Conservation (phyloP, 2,329 filamentous ascomycete species). For the Xylariaceae sp. region DNA sequence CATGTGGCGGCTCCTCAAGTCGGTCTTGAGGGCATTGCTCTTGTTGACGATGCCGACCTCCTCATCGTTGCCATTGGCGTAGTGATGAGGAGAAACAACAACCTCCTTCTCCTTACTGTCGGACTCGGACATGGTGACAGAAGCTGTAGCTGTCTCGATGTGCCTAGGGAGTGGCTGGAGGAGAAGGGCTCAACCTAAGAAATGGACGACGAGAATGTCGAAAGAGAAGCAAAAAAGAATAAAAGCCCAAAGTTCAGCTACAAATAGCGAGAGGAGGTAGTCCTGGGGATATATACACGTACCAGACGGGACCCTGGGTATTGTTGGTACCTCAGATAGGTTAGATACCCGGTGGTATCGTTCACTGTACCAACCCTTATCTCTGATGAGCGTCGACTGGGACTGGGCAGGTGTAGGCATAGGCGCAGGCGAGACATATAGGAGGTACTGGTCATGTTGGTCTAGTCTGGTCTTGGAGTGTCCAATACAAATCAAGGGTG, state of each 20-base stretch:
- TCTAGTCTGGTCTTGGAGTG: too few species aligned
- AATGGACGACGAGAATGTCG: constrained; percentile 5
- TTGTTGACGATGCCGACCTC: constrained; percentile 46
- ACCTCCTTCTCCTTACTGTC: constrained; percentile 35
- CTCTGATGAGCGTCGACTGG: too few species aligned
- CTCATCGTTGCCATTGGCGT: constrained; percentile 39
- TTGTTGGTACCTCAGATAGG: not conserved
- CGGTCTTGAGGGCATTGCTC: constrained; percentile 42
- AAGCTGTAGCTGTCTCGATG: not conserved
- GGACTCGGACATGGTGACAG: constrained; percentile 34
- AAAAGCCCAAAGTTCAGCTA: constrained; percentile 2
- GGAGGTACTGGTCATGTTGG: too few species aligned
- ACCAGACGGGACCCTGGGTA: not conserved
- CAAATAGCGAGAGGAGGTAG: not conserved
- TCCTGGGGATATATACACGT: constrained; percentile 19
- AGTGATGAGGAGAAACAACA: constrained; percentile 26
- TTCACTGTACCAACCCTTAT: too few species aligned
- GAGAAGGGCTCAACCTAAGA: not conserved
- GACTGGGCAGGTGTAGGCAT: too few species aligned
- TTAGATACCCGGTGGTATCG: too few species aligned
- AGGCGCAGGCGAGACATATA: too few species aligned
- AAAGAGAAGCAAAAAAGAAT: constrained; percentile 4
- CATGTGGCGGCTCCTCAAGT: constrained; percentile 49
- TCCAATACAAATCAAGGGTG: too few species aligned
- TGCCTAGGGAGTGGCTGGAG: not conserved